These are phyloP conservation scores for Croton laevigatus DNA, from an alignment of 441 rosid species.

Conservation along the genomic window DNA sequence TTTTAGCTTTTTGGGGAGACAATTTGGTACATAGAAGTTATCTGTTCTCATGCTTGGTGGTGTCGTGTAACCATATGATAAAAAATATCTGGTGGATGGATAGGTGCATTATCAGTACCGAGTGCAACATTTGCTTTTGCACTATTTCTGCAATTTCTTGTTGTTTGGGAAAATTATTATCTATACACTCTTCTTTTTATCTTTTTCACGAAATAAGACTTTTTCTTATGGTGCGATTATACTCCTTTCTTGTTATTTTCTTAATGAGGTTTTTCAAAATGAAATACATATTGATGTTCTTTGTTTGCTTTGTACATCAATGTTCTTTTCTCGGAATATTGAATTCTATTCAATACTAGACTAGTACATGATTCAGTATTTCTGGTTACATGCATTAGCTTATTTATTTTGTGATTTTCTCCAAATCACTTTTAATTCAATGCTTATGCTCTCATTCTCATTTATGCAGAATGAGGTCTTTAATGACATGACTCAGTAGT, in stretches of 20 bases:
- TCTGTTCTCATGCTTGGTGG: constrained; percentile 6
- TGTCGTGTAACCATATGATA: neutral
- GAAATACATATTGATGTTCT: neutral
- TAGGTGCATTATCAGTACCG: neutral
- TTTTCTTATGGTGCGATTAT: neutral
- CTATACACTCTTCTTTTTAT: neutral
- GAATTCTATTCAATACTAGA: neutral
- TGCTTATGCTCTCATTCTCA: constrained; percentile 1
- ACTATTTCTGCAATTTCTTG: neutral
- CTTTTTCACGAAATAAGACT: neutral
- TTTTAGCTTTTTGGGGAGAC: constrained; percentile 1
- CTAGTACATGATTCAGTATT: neutral
- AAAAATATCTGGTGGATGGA: neutral
- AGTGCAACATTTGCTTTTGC: neutral
- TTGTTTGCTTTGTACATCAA: neutral
- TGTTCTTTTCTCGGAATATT: neutral
- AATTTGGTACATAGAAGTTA: neutral
- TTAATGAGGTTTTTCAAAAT: neutral
- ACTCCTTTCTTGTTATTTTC: neutral
- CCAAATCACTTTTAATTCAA: neutral
- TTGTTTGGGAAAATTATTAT: neutral
- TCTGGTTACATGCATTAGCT: neutral
- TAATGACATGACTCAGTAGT: constrained; percentile 18
- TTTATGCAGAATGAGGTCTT: constrained; percentile 20
- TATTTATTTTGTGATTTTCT: neutral